phyloP scores from a whole-genome alignment of 495 filamentous ascomycete species.

The Aspergillus sclerotiicarbonarius region DNA sequence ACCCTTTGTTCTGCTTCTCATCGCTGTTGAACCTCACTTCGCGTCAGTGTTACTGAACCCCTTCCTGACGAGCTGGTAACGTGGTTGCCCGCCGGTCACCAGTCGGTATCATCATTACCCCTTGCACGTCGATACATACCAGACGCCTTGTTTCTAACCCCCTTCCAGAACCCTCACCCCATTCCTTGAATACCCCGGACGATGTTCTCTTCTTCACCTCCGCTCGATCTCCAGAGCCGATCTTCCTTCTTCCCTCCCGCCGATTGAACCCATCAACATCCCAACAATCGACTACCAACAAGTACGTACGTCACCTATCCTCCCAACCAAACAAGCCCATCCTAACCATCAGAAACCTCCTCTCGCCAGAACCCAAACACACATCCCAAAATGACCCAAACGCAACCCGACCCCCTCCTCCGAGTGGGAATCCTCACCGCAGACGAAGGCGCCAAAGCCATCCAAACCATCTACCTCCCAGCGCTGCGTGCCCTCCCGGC shows the following conservation, averaged over 20 bases:
- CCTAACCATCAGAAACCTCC: not conserved
- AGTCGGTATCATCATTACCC: not conserved
- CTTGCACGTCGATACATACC: not conserved
- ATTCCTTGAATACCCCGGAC: not conserved
- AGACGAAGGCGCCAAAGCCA: conserved; percentile 33
- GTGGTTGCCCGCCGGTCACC: not conserved
- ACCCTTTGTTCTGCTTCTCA: not conserved
- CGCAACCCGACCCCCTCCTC: conserved; percentile 13
- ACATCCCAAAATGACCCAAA: not conserved
- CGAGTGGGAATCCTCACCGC: conserved; percentile 49
- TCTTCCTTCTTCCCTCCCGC: not conserved
- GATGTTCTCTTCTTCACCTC: conserved; percentile 3
- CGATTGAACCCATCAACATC: not conserved
- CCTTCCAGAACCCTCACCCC: not conserved
- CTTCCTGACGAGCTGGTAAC: too few species aligned
- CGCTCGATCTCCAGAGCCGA: not conserved
- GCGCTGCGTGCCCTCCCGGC: conserved; percentile 39
- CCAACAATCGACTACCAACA: not conserved
- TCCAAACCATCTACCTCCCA: conserved; percentile 52
- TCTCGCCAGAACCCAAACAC: not conserved
- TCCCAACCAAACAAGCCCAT: not conserved
- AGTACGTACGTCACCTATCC: not conserved
- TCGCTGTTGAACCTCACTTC: too few species aligned
- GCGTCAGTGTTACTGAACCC: too few species aligned
- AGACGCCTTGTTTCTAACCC: not conserved